Conservation (phyloP, 352 stramenopile genomes). For the Phytophthora litchii region DNA sequence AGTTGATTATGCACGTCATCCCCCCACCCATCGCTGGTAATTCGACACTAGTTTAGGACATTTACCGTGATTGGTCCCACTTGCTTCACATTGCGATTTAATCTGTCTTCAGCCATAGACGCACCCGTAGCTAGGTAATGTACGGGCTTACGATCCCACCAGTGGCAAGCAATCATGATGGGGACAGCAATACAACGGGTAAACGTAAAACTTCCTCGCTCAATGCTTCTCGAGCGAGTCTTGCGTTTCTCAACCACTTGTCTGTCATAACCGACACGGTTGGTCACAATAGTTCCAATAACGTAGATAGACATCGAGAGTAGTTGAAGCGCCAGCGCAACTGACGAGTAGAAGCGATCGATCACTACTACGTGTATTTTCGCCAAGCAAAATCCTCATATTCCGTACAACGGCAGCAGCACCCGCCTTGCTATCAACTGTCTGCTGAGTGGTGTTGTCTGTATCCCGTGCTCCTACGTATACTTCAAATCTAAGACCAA, state of each 20-base stretch:
- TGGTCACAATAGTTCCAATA: neutral
- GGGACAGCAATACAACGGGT: slow-evolving; percentile 7
- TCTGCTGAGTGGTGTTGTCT: too few species aligned
- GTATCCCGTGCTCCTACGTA: slow-evolving; percentile 2
- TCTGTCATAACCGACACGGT: too few species aligned
- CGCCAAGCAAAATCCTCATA: neutral
- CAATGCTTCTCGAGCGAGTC: too few species aligned
- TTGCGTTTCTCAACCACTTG: too few species aligned
- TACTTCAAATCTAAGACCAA: slow-evolving; percentile 9
- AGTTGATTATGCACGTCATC: neutral
- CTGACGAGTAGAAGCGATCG: too few species aligned
- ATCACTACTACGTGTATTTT: too few species aligned
- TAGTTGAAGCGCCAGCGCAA: too few species aligned
- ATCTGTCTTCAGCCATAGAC: slow-evolving; percentile 16
- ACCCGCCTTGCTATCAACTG: slow-evolving; percentile 1
- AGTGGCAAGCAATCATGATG: neutral
- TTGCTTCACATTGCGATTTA: slow-evolving; percentile 28
- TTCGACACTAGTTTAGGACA: too few species aligned
- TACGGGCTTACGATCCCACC: slow-evolving; percentile 36
- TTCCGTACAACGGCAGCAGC: neutral
- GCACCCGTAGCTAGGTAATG: too few species aligned
- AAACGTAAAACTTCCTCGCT: too few species aligned
- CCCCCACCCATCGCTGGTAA: slow-evolving; percentile 19
- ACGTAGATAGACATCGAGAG: neutral
- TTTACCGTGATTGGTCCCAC: slow-evolving; percentile 2